These are phyloP conservation scores for Penicillium herquei DNA, from an alignment of 495 filamentous ascomycete genomes.

Conservation along the genomic window DNA sequence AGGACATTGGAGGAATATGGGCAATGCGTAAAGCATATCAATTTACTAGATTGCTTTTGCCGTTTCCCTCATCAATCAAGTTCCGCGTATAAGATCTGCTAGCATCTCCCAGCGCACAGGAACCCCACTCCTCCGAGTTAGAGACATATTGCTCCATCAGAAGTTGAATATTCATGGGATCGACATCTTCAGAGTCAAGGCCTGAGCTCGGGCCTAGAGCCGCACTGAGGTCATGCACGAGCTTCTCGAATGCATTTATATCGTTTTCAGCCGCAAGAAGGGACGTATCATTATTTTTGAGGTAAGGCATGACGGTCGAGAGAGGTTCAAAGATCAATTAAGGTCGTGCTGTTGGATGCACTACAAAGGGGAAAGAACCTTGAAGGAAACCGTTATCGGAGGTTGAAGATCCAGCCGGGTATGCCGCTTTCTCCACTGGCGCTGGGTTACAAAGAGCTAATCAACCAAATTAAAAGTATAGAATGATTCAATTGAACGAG, in stretches of 20 bases:
- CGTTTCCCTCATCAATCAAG: conserved; percentile 85
- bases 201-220: conserved; percentile 76
- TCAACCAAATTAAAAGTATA: neutral
- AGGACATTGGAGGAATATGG: neutral
- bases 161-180: conserved; percentile 62
- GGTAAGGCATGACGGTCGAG: conserved; percentile 33
- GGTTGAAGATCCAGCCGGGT: neutral
- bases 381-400: conserved; percentile 15
- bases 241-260: conserved; percentile 59
- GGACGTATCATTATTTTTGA: conserved; percentile 17
- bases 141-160: conserved; percentile 73
- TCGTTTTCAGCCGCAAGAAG: conserved; percentile 7
- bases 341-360: neutral
- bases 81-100: conserved; percentile 78
- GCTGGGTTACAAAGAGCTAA: too few species aligned
- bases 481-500: neutral
- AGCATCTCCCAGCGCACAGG: conserved; percentile 65
- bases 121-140: conserved; percentile 64
- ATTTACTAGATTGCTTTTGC: conserved; percentile 82
- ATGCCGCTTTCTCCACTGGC: neutral
- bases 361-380: neutral
- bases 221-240: conserved; percentile 68
- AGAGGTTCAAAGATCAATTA: conserved; percentile 15
- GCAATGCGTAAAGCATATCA: neutral
- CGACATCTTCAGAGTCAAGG: conserved; percentile 73